phyloP scores from a whole-genome alignment of 1,284 basidiomycete species.

The Ustilago cynodontis region DNA sequence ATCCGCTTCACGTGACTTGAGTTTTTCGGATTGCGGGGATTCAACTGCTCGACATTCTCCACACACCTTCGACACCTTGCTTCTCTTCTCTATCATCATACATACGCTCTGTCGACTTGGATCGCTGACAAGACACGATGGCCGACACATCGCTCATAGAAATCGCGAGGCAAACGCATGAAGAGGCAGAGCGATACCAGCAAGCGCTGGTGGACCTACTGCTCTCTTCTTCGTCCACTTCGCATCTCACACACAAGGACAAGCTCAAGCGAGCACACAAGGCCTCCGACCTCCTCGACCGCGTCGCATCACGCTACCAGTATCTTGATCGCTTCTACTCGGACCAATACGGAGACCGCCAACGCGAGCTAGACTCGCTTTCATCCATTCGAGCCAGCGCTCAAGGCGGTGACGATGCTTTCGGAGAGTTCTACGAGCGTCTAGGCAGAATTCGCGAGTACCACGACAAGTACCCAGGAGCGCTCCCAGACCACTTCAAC shows the following conservation, averaged over 20 bases:
- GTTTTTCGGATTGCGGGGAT: conserved; percentile 30
- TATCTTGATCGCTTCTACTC: conserved; percentile 69
- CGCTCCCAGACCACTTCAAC: conserved; percentile 71
- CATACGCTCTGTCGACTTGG: background rate
- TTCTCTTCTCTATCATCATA: background rate
- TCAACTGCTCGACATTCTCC: background rate
- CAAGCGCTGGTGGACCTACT: conserved; percentile 74
- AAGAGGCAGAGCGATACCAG: conserved; percentile 91
- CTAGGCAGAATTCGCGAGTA: conserved; percentile 95
- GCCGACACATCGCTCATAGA: conserved; percentile 84
- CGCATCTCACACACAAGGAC: conserved; percentile 70
- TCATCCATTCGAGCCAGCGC: conserved; percentile 20
- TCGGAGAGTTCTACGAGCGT: conserved; percentile 82
- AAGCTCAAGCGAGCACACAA: conserved; percentile 85
- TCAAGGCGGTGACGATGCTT: conserved; percentile 37
- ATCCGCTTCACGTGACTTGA: conserved; percentile 17
- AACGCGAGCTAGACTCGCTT: conserved; percentile 72
- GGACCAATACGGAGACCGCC: conserved; percentile 70
- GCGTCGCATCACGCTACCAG: conserved; percentile 78
- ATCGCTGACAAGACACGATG: conserved; percentile 34
- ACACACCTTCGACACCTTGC: background rate
- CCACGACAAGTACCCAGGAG: conserved; percentile 91
- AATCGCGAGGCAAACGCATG: conserved; percentile 90
- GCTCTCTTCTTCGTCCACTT: conserved; percentile 63
- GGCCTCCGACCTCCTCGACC: conserved; percentile 84